These are phyloP conservation scores for Candida tibetensis DNA, from an alignment of 805 yeast species.

Conservation along the genomic window DNA sequence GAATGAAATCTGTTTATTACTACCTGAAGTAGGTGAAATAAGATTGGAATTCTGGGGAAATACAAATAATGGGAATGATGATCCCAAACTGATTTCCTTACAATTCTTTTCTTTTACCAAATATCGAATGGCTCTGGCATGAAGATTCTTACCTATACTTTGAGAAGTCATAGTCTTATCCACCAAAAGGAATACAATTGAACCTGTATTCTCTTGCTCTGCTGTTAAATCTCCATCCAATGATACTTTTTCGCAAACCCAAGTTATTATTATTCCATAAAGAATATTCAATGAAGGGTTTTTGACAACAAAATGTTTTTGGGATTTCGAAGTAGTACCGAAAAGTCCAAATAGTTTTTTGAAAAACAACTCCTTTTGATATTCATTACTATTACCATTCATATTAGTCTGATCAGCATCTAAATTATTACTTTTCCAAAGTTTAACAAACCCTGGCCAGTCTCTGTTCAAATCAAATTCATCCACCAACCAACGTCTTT, in stretches of 20 bases:
- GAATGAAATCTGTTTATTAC: constrained; percentile 27
- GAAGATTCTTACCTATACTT: constrained; percentile 54
- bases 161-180: constrained; percentile 53
- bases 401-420: constrained; percentile 11
- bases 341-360: constrained; percentile 30
- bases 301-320: constrained; percentile 53
- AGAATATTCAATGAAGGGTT: constrained; percentile 53
- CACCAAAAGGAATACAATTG: constrained; percentile 47
- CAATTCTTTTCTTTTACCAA: constrained; percentile 44
- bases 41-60: constrained; percentile 25
- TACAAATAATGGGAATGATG: constrained; percentile 46
- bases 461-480: constrained; percentile 50
- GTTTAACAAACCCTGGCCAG: constrained; percentile 44
- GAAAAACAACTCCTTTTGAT: constrained; percentile 27
- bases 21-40: constrained; percentile 14
- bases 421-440: constrained; percentile 40
- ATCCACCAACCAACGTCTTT: constrained; percentile 56
- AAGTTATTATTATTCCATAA: constrained; percentile 54
- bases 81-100: constrained; percentile 39
- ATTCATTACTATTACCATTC: constrained; percentile 20
- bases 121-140: constrained; percentile 51
- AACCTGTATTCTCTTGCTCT: constrained; percentile 28
- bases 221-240: constrained; percentile 13
- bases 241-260: constrained; percentile 37
- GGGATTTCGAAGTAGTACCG: constrained; percentile 26